A percentile compares a stretch with the other conserved stretches of the same genome.
phyloP scores from a whole-genome alignment of 345 rosid genomes.

The Brassica cretica region DNA sequence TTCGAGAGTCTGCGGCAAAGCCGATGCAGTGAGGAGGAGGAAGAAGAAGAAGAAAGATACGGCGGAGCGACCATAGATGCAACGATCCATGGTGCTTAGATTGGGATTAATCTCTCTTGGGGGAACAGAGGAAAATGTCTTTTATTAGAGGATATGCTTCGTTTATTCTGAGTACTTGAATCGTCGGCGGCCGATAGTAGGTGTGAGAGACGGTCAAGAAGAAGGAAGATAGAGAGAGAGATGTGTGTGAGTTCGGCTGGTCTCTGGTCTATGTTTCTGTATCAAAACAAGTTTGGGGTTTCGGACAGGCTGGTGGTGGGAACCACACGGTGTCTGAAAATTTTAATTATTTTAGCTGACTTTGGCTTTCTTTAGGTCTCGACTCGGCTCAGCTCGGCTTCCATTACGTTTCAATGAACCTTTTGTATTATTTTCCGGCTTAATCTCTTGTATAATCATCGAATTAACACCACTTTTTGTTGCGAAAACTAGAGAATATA shows the following conservation, averaged over 20 bases:
- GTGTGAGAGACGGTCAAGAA: constrained; percentile 24
- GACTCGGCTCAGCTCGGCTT: constrained; percentile 30
- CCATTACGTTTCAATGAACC: constrained; percentile 6
- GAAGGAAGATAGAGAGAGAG: constrained; percentile 24
- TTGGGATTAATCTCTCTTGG: constrained; percentile 4
- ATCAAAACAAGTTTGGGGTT: constrained; percentile 31
- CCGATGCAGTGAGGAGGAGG: constrained; percentile 7
- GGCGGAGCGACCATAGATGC: constrained; percentile 40
- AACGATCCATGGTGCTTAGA: constrained; percentile 43
- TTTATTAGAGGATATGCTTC: neutral
- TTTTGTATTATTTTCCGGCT: neutral
- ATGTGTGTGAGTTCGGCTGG: constrained; percentile 13
- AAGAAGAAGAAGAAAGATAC: constrained; percentile 15
- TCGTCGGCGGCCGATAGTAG: constrained; percentile 25
- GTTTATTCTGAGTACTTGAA: constrained; percentile 4
- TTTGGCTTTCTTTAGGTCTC: neutral
- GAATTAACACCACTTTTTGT: constrained; percentile 5
- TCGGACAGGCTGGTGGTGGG: constrained; percentile 46
- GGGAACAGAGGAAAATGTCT: neutral
- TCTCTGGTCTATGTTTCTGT: constrained; percentile 18
- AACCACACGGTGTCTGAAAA: constrained; percentile 36
- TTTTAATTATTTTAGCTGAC: constrained; percentile 30
- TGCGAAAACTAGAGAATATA: no score
- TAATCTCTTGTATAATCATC: constrained; percentile 8
- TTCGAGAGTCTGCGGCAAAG: constrained; percentile 32